phyloP scores from a whole-genome alignment of 768 basidiomycete genomes.

The Clitopilus passeckerianus region DNA sequence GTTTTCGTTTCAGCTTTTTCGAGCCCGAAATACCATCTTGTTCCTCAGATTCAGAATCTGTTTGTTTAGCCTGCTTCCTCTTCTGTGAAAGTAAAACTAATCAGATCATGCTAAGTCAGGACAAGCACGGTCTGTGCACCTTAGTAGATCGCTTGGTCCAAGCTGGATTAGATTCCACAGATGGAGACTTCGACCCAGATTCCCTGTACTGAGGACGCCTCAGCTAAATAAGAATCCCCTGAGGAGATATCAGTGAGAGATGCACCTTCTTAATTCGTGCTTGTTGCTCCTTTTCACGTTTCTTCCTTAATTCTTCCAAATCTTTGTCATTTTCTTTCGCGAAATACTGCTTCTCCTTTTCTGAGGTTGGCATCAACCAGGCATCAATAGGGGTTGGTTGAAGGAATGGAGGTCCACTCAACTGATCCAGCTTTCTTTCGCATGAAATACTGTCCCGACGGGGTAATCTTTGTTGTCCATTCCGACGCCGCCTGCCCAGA shows the following conservation, averaged over 20 bases:
- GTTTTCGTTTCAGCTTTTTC: neutral
- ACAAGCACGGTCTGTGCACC: too few relatives aligned
- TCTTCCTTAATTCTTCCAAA: constrained; percentile 13
- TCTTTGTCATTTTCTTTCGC: constrained; percentile 21
- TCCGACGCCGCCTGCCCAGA: constrained; percentile 55
- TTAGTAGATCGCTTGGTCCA: too few relatives aligned
- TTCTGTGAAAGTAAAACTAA: neutral
- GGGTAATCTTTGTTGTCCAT: constrained; percentile 50
- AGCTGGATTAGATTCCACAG: neutral
- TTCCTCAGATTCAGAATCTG: neutral
- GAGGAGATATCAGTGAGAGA: neutral
- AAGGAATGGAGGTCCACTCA: constrained; percentile 7
- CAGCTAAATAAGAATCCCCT: neutral
- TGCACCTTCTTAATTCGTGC: constrained; percentile 11
- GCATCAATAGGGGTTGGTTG: too few relatives aligned
- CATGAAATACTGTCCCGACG: constrained; percentile 37
- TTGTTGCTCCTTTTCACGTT: constrained; percentile 15
- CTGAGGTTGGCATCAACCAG: constrained; percentile 11
- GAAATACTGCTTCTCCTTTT: constrained; percentile 33
- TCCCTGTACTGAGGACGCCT: neutral
- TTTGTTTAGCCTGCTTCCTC: neutral
- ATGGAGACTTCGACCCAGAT: neutral
- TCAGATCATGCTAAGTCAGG: neutral
- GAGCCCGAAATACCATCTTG: neutral
- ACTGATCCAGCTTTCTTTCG: constrained; percentile 59